phyloP scores from a whole-genome alignment of 768 basidiomycete genomes.

The Phaeotremella fagi region DNA sequence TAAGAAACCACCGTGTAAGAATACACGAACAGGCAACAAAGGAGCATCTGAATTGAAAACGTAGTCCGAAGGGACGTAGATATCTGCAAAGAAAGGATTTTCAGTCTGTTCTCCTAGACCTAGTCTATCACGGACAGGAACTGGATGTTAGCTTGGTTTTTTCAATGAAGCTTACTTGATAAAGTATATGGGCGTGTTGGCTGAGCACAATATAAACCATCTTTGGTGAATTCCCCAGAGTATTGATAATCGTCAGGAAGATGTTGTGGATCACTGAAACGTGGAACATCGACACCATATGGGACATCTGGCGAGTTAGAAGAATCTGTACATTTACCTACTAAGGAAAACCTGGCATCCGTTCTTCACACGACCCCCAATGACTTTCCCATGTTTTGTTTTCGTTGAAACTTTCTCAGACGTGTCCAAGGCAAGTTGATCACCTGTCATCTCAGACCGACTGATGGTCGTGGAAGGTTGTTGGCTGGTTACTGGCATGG shows the following conservation, averaged over 20 bases:
- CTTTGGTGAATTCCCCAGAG: slow-evolving; percentile 56
- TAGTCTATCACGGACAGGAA: slow-evolving; percentile 58
- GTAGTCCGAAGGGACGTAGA: slow-evolving; percentile 50
- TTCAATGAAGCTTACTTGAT: neutral
- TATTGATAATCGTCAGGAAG: slow-evolving; percentile 59
- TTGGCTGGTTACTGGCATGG: slow-evolving; percentile 7
- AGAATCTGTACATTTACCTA: neutral
- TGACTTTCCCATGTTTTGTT: slow-evolving; percentile 23
- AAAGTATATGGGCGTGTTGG: slow-evolving; percentile 10
- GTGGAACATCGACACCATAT: slow-evolving; percentile 62
- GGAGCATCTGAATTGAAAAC: neutral
- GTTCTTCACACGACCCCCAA: slow-evolving; percentile 25
- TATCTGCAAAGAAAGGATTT: slow-evolving; percentile 64
- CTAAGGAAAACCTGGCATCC: slow-evolving; percentile 34
- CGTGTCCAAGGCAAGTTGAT: slow-evolving; percentile 27
- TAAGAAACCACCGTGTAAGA: slow-evolving; percentile 74
- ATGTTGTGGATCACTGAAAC: slow-evolving; percentile 62
- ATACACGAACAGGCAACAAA: slow-evolving; percentile 64
- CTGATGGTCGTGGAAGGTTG: slow-evolving; percentile 18
- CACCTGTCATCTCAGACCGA: slow-evolving; percentile 26
- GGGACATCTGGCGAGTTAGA: slow-evolving; percentile 58
- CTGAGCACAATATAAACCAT: slow-evolving; percentile 55
- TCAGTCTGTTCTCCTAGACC: slow-evolving; percentile 66
- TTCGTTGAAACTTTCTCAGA: slow-evolving; percentile 15
- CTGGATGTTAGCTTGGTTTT: slow-evolving; percentile 53